These are phyloP conservation scores for Amanita rubescens DNA, from an alignment of 768 basidiomycete species.

Conservation along the genomic window DNA sequence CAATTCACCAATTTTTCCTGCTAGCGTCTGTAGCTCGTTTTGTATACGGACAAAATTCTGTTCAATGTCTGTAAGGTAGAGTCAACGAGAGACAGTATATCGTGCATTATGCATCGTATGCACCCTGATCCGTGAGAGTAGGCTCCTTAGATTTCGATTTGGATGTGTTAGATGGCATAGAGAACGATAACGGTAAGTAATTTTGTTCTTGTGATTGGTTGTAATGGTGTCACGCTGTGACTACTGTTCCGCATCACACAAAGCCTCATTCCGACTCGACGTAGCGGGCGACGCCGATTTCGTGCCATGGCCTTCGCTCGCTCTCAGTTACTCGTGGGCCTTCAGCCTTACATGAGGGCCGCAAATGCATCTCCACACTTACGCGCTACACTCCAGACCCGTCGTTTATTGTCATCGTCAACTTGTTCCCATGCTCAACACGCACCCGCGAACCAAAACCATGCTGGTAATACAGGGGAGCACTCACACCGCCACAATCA, in stretches of 20 bases:
- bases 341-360: constrained; percentile 39
- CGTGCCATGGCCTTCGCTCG: constrained; percentile 51
- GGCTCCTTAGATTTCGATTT: constrained; percentile 56
- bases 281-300: constrained; percentile 35
- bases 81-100: constrained; percentile 27
- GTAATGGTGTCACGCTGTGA: constrained; percentile 24
- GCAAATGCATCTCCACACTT: constrained; percentile 22
- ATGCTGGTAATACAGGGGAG: constrained; percentile 29
- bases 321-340: constrained; percentile 41
- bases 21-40: constrained; percentile 85
- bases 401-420: constrained; percentile 47
- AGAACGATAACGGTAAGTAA: constrained; percentile 34
- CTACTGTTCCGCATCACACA: constrained; percentile 25
- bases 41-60: constrained; percentile 75
- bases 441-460: constrained; percentile 23
- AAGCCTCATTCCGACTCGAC: constrained; percentile 24
- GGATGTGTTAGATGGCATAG: constrained; percentile 22
- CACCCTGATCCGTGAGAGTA: constrained; percentile 68
- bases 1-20: constrained; percentile 91
- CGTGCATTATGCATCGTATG: constrained; percentile 15
- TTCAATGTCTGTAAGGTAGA: constrained; percentile 69
- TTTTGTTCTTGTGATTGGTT: constrained; percentile 41
- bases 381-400: constrained; percentile 31
- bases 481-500: constrained; percentile 20
- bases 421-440: constrained; percentile 31